Base-by-base conservation (phyloP, 176 grass and related monocot genomes). In the Cenchrus fungigraminus region DNA sequence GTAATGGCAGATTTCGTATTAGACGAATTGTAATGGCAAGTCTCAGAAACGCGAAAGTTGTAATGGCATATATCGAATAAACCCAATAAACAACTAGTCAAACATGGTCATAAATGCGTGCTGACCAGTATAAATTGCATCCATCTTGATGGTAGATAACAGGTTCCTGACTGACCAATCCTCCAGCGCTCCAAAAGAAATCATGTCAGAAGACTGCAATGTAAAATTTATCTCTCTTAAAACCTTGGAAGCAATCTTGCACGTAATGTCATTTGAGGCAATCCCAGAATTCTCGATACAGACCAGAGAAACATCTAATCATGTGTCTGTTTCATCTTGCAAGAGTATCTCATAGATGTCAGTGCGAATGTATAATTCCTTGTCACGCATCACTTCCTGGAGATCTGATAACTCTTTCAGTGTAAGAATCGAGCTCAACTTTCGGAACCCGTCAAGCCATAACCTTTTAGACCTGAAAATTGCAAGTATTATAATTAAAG, bases 401-500 rank as follows among this genome's bases (percentile, higher is more conserved):
- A 96, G 92, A 91, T 98, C 97, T 71, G 97, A 92, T 40, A 98
- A 65, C 78, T 96, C 91, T 81, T 98, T 98, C 65, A 95, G 54
- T 43, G 97, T 91, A 75, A 98, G 49, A 85, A 89, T 53, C 13
- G 88, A 94, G 78, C 90, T 89, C 72, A 96, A 81, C 83, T 89
- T 98, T 87, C 91, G 87, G 76, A 98, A 98, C 32, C 97, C 97
- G 31, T 98, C 97, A 67, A 98, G 88, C 93, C 97, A 95, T 92
- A 98, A 92, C 77, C 78, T 92, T 90, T 98, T 98, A 50, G 91
- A 96, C 93, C 93, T 98, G 88, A 12, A 85, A 83, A 42, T 12
- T 59, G 12, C 20, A 59, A 75, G 37, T 76, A 56, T 62, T 50
- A 61, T 50, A 64, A 54, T 74, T 71, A 68, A 71, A 47, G 6